Conservation (phyloP, 2,329 filamentous ascomycete genomes). For the Colletotrichum sansevieriae region DNA sequence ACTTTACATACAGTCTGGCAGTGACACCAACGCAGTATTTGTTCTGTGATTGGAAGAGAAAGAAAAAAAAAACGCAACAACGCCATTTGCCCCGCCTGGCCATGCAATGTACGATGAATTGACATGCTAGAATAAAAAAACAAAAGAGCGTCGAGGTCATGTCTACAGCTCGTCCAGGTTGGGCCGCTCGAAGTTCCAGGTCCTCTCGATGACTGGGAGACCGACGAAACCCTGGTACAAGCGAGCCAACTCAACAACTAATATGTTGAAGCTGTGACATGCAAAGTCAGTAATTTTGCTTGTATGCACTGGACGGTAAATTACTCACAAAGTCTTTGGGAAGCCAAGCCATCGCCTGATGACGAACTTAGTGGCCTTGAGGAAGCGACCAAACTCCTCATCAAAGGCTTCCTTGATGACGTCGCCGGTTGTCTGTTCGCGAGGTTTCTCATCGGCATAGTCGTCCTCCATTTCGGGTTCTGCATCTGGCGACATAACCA, state of each 20-base stretch:
- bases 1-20: slow-evolving; percentile 18
- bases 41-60: not conserved
- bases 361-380: slow-evolving; percentile 74
- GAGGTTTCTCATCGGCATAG: slow-evolving; percentile 48
- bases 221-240: slow-evolving; percentile 66
- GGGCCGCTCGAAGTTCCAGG: slow-evolving; percentile 61
- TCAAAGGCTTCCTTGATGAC: slow-evolving; percentile 69
- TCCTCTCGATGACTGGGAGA: slow-evolving; percentile 62
- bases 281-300: not conserved
- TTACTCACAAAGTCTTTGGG: slow-evolving; percentile 77
- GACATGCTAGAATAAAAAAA: slow-evolving; percentile 12
- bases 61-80: not conserved
- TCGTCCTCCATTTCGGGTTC: slow-evolving; percentile 45
- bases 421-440: slow-evolving; percentile 49
- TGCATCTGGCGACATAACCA: slow-evolving; percentile 47
- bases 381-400: slow-evolving; percentile 74
- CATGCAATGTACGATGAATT: slow-evolving; percentile 26
- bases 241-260: slow-evolving; percentile 59
- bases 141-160: not conserved
- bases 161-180: slow-evolving; percentile 63
- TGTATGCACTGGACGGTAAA: not conserved
- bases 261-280: slow-evolving; percentile 54
- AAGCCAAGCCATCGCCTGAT: slow-evolving; percentile 77
- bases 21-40: slow-evolving; percentile 6
- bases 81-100: slow-evolving; percentile 20